Conservation (phyloP, 2,329 filamentous ascomycete species). For the Huntiella moniliformis region DNA sequence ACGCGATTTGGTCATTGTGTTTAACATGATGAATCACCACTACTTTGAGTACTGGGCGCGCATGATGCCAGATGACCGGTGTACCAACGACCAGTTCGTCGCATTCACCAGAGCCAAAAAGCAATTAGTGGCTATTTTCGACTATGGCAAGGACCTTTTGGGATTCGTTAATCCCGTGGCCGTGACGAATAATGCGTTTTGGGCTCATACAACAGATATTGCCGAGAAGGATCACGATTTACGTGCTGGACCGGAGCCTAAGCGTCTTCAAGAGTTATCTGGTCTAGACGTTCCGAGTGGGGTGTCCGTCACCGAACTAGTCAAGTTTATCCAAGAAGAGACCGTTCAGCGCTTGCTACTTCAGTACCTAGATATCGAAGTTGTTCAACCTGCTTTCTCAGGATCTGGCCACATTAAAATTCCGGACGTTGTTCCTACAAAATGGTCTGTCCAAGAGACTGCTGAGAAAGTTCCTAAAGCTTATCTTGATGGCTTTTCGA, state of each 20-base stretch:
- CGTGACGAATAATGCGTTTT: slow-evolving; percentile 3
- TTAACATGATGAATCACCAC: slow-evolving; percentile 14
- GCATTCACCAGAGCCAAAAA: slow-evolving; percentile 17
- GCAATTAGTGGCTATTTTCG: slow-evolving; percentile 17
- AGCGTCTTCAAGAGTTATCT: neutral
- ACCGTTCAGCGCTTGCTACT: slow-evolving; percentile 12
- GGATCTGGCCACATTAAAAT: slow-evolving; percentile 13
- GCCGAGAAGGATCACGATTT: neutral
- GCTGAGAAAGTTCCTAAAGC: neutral
- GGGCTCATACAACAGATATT: slow-evolving; percentile 5
- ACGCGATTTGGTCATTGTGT: slow-evolving; percentile 17
- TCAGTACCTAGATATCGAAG: slow-evolving; percentile 12
- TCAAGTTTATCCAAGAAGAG: slow-evolving; percentile 15
- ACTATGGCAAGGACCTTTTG: slow-evolving; percentile 13
- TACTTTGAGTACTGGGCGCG: slow-evolving; percentile 16
- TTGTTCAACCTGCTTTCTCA: slow-evolving; percentile 7
- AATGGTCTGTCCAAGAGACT: slow-evolving; percentile 5
- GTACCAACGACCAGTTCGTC: slow-evolving; percentile 17
- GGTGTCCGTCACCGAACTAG: slow-evolving; percentile 13
- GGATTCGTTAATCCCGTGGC: slow-evolving; percentile 13
- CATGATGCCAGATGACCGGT: slow-evolving; percentile 16
- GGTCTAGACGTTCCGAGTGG: neutral
- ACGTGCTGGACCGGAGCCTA: slow-evolving; percentile 1
- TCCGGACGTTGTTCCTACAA: slow-evolving; percentile 12
- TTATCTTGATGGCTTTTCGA: neutral